Base-by-base conservation (phyloP, 352 stramenopile genomes). In the Phytophthora citricola region DNA sequence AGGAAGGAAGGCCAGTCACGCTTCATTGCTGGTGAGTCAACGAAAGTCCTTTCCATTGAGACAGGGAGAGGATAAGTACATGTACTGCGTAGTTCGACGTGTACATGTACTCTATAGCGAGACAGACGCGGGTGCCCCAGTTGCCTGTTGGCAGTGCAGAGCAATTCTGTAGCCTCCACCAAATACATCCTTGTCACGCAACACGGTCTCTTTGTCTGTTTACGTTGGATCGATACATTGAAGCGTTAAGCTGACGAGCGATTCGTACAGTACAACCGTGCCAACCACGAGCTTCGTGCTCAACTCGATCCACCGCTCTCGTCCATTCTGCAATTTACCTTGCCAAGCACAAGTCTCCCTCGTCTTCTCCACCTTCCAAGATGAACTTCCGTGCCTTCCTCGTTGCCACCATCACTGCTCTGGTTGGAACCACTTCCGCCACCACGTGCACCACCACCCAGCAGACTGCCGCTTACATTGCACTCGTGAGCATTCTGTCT, bases 301-400 rank as follows among this genome's bases (percentile, higher is more conserved):
- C 38, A 17, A 43, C 15, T 43, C 12, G 6, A 15, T 10, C 36
- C 36, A 22, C 38, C 14, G n/a, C 38, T 36, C 7, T 43, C n/a
- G 38, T 22, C 38, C 4, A 46, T 26, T 46, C 40, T 46, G 40
- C 40, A 27, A 46, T 46, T 46, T 46, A 6, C 40, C n/a, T 46
- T 22, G n/a, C 17, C 40, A 24, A 46, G 17, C 40, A 29, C 44
- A 50, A 48, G 20, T 20, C 44, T 11, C 24, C 4, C 32, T 39
- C 17, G 17, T 20, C 9, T 17, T 3, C 15, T 31, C 41, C 41
- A 48, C 7, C 44, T 17, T 11, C 1, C 38, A n/a, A 22, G 31
- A 63, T 71, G 63, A 66, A 71, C 20, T 54, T 71, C 38, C 12
- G 5, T n/a, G 63, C 63, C 45, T 15, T 64, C n/a, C 41, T 68